These are phyloP conservation scores for Balansia obtecta DNA, from an alignment of 2,329 filamentous ascomycete genomes.

Conservation along the genomic window DNA sequence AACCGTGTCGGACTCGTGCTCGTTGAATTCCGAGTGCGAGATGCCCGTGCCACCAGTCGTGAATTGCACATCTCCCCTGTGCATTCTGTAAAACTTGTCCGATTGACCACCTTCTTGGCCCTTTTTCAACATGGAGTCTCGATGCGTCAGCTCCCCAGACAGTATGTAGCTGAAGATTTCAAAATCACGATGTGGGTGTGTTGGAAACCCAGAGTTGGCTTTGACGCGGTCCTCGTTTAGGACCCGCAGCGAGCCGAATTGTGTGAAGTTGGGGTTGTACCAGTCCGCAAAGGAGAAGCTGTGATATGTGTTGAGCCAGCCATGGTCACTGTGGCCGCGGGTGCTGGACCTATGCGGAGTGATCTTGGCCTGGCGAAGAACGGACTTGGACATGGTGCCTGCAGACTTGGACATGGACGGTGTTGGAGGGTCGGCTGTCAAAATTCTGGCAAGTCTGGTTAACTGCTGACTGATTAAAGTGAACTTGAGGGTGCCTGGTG, in stretches of 20 bases:
- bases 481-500: conserved; percentile 7
- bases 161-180: conserved; percentile 86
- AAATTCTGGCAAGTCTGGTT: conserved; percentile 5
- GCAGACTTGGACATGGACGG: conserved; percentile 22
- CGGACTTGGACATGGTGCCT: conserved; percentile 45
- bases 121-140: conserved; percentile 71
- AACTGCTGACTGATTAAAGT: conserved; percentile 7
- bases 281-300: conserved; percentile 70
- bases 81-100: conserved; percentile 58
- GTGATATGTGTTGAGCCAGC: conserved; percentile 81
- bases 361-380: conserved; percentile 56
- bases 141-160: conserved; percentile 75
- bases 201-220: conserved; percentile 64
- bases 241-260: conserved; percentile 68
- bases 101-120: conserved; percentile 44
- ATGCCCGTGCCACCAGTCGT: conserved; percentile 76
- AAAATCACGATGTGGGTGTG: conserved; percentile 74
- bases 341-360: conserved; percentile 58
- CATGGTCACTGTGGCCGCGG: conserved; percentile 69
- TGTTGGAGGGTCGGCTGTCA: conserved; percentile 5
- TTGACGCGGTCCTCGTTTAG: conserved; percentile 82
- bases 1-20: conserved; percentile 56
- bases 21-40: conserved; percentile 72
- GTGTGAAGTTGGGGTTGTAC: conserved; percentile 53
- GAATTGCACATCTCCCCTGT: conserved; percentile 76